These are phyloP conservation scores for Chlorociboria aeruginascens DNA, from an alignment of 495 filamentous ascomycete genomes.

Conservation along the genomic window DNA sequence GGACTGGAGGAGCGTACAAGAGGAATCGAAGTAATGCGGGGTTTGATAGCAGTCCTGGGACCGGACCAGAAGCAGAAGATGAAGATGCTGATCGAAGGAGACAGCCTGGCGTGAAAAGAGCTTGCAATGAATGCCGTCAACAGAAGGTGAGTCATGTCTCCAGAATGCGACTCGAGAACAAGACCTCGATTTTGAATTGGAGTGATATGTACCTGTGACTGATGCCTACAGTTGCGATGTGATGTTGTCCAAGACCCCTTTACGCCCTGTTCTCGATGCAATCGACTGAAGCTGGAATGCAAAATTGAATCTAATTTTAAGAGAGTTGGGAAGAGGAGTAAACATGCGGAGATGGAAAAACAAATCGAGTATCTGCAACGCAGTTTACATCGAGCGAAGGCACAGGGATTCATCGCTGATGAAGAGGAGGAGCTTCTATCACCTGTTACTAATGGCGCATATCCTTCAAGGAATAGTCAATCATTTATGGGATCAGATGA, in stretches of 20 bases:
- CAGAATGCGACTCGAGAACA: not conserved
- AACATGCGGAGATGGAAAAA: constrained; percentile 89
- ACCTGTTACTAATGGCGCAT: constrained; percentile 42
- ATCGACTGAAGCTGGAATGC: constrained; percentile 74
- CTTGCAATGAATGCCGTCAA: constrained; percentile 91
- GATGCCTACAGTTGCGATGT: constrained; percentile 57
- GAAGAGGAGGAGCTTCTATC: constrained; percentile 44
- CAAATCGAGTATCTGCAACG: constrained; percentile 50
- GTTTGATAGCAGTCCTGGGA: constrained; percentile 22
- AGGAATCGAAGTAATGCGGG: constrained; percentile 20
- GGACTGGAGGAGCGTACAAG: constrained; percentile 19
- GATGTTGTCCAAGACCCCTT: constrained; percentile 84
- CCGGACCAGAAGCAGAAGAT: constrained; percentile 42
- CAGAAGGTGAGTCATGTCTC: constrained; percentile 59
- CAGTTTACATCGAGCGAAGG: constrained; percentile 34
- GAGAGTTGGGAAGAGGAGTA: constrained; percentile 78
- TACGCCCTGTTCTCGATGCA: constrained; percentile 69
- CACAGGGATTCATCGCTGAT: constrained; percentile 37
- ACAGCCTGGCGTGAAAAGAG: constrained; percentile 69
- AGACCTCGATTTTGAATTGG: constrained; percentile 5
- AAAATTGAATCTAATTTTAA: constrained; percentile 93
- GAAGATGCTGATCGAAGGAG: constrained; percentile 45
- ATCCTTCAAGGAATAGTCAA: constrained; percentile 42
- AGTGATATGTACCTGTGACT: constrained; percentile 2
- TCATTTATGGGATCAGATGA: constrained; percentile 73